Conservation (phyloP, 2,329 filamentous ascomycete genomes). For the Colletotrichum tanaceti region DNA sequence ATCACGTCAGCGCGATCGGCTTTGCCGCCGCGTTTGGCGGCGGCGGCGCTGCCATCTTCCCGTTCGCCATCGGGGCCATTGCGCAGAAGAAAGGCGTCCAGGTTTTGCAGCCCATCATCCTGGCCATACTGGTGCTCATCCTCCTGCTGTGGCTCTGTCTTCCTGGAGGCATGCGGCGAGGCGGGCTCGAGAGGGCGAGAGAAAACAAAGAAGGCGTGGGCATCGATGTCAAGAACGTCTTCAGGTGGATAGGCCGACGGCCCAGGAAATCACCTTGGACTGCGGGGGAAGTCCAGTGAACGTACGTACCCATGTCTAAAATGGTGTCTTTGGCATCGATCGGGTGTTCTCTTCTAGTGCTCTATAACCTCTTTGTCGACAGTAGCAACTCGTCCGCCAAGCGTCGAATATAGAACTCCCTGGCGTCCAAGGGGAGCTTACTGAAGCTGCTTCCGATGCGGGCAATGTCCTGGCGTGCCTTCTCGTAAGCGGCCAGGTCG, state of each 20-base stretch:
- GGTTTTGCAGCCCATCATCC: slow-evolving; percentile 67
- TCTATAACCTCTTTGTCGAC: slow-evolving; percentile 21
- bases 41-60: slow-evolving; percentile 74
- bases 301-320: not conserved
- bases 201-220: slow-evolving; percentile 52
- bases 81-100: slow-evolving; percentile 67
- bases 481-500: slow-evolving; percentile 86
- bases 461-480: slow-evolving; percentile 77
- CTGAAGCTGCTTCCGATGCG: slow-evolving; percentile 74
- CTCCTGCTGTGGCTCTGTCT: slow-evolving; percentile 59
- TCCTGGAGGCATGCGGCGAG: slow-evolving; percentile 53
- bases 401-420: slow-evolving; percentile 80
- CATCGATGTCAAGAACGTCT: slow-evolving; percentile 45
- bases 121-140: slow-evolving; percentile 61
- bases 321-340: not conserved
- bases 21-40: slow-evolving; percentile 84
- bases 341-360: not conserved
- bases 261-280: too few species aligned
- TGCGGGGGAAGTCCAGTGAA: not conserved
- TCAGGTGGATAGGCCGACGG: not conserved
- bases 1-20: slow-evolving; percentile 84
- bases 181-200: slow-evolving; percentile 56
- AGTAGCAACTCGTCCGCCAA: slow-evolving; percentile 74
- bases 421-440: slow-evolving; percentile 72
- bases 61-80: slow-evolving; percentile 76